phyloP scores from a whole-genome alignment of 1,139 yeast species.

The Saccharomyces hybrid region DNA sequence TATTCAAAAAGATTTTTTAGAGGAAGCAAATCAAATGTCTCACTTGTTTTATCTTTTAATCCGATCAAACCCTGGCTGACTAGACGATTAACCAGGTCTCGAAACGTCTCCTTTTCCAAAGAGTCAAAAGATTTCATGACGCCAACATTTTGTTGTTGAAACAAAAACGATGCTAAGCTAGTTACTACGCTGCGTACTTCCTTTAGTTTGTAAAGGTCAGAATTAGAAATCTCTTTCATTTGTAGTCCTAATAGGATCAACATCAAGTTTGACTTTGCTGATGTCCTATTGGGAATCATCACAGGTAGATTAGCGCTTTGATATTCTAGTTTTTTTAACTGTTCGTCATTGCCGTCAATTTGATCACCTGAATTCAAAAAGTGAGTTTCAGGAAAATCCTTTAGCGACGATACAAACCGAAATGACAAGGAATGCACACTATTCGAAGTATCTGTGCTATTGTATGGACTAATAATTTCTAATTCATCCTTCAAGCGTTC shows the following conservation, averaged over 20 bases:
- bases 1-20: constrained; percentile 11
- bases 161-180: neutral
- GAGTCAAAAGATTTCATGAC: neutral
- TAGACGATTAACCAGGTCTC: neutral
- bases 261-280: neutral
- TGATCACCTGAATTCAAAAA: neutral
- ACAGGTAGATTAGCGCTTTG: neutral
- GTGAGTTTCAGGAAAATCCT: neutral
- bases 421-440: neutral
- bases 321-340: neutral
- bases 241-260: neutral
- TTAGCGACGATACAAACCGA: neutral
- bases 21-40: constrained; percentile 6
- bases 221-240: neutral
- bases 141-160: constrained; percentile 3
- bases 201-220: neutral
- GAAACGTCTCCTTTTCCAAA: neutral
- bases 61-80: neutral
- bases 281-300: neutral
- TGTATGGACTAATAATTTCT: constrained; percentile 18
- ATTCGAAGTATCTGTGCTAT: neutral
- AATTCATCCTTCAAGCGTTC: constrained; percentile 14
- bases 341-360: neutral
- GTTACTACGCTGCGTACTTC: neutral
- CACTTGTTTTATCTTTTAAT: neutral